Evolutionary conservation across 768 basidiomycete genomes (phyloP).

Genomic region (Tephrocybe sp.): DNA sequence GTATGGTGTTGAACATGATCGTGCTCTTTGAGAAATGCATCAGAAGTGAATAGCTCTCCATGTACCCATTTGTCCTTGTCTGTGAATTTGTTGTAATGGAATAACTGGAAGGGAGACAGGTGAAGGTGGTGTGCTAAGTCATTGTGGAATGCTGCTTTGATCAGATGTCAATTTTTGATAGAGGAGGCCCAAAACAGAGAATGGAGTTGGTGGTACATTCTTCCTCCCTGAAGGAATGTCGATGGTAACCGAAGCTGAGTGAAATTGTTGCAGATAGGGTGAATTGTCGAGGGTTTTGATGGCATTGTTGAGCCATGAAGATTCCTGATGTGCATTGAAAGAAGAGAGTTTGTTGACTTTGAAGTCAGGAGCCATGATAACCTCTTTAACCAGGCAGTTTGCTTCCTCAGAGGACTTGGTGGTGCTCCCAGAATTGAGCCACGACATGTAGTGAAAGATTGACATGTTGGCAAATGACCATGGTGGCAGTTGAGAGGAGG

Average conservation of each 20-base stretch:
- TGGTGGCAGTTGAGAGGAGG: constrained; percentile 6
- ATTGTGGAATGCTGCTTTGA: constrained; percentile 21
- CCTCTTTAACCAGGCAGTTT: constrained; percentile 14
- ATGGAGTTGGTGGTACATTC: constrained; percentile 11
- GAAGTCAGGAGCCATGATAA: constrained; percentile 13
- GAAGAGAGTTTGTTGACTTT: constrained; percentile 1
- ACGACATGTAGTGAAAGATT: constrained; percentile 21
- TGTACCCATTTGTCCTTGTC: constrained; percentile 19
- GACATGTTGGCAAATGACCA: constrained; percentile 19
- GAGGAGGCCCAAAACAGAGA: constrained; percentile 23
- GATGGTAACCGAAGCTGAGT: constrained; percentile 13
- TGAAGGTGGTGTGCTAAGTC: constrained; percentile 18
- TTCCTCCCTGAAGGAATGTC: constrained; percentile 20
- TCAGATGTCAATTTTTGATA: constrained; percentile 18
- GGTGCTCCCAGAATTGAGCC: constrained; percentile 21
- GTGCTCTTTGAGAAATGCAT: constrained; percentile 30
- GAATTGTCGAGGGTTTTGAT: background rate
- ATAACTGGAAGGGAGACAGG: constrained; percentile 23
- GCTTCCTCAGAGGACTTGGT: constrained; percentile 15
- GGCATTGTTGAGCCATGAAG: constrained; percentile 11
- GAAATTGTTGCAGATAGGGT: constrained; percentile 9
- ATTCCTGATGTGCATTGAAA: constrained; percentile 14
- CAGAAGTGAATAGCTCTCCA: constrained; percentile 31
- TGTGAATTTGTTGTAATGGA: constrained; percentile 8
- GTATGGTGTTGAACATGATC: constrained; percentile 25